These are phyloP conservation scores for Alternaria metachromatica DNA, from an alignment of 2,329 filamentous ascomycete species.

Conservation along the genomic window DNA sequence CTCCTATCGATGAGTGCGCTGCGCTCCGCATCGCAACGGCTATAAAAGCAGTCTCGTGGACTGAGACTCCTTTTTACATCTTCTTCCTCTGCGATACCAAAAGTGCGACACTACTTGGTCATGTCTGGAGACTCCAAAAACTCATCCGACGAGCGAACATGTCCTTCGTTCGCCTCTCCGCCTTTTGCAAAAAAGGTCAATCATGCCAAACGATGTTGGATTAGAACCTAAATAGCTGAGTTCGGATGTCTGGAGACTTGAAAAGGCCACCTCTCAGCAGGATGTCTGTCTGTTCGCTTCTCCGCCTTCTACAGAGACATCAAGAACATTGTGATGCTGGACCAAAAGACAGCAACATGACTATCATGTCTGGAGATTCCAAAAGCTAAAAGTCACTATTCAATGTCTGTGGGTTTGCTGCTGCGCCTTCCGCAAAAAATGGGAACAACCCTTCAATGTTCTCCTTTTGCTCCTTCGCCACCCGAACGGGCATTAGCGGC, in stretches of 20 bases:
- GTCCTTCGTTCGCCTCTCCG: not conserved
- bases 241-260: not conserved
- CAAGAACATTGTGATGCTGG: fast-evolving
- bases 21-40: not conserved
- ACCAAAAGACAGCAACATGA: not conserved
- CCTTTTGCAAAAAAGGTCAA: not conserved
- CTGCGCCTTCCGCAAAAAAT: not conserved
- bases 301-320: fast-evolving
- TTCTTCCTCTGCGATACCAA: not conserved
- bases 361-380: not conserved
- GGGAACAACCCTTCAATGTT: not conserved
- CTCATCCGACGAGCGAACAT: too few relatives aligned
- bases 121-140: too few relatives aligned
- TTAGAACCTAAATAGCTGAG: not conserved
- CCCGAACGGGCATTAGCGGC: not conserved
- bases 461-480: not conserved
- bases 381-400: fast-evolving
- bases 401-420: not conserved
- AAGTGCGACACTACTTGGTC: not conserved
- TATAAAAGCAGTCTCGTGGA: not conserved
- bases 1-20: not conserved
- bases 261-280: not conserved
- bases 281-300: not conserved
- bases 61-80: not conserved
- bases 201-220: fast-evolving